Conservation (phyloP, 2,329 filamentous ascomycete genomes). For the Fusarium sarcochroum region DNA sequence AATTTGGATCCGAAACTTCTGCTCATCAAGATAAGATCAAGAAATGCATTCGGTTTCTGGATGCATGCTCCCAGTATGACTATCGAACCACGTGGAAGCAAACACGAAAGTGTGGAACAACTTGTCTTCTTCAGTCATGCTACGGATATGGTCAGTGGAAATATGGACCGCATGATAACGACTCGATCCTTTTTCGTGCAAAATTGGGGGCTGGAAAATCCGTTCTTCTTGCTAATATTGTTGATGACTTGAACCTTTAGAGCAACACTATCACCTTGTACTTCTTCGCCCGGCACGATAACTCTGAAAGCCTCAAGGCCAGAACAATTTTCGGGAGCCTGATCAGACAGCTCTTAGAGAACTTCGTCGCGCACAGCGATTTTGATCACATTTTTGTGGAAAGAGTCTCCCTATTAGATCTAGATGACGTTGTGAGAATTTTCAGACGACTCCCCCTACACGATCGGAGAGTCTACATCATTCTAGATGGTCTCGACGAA, state of each 20-base stretch:
- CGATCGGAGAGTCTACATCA: background rate
- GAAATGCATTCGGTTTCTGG: slow-evolving; percentile 48
- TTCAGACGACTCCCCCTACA: background rate
- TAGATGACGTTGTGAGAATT: background rate
- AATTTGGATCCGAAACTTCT: background rate
- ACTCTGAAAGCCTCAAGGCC: slow-evolving; percentile 47
- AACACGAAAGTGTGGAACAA: slow-evolving; percentile 56
- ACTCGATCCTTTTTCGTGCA: slow-evolving; percentile 54
- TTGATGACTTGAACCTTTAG: slow-evolving; percentile 54
- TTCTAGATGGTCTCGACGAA: slow-evolving; percentile 42
- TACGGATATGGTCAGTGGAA: slow-evolving; percentile 42
- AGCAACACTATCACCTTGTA: slow-evolving; percentile 14
- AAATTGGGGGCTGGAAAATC: slow-evolving; percentile 62
- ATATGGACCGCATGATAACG: background rate
- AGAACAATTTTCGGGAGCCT: slow-evolving; percentile 53
- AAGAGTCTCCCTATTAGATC: background rate
- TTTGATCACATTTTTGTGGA: background rate
- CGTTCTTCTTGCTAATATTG: slow-evolving; percentile 60
- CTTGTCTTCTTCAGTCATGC: slow-evolving; percentile 35
- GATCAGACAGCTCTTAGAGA: slow-evolving; percentile 52
- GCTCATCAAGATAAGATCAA: slow-evolving; percentile 24
- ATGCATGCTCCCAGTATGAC: slow-evolving; percentile 59
- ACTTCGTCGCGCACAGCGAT: rapidly evolving
- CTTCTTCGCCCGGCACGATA: slow-evolving; percentile 54
- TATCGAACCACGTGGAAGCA: slow-evolving; percentile 59